Conservation (phyloP, 768 basidiomycete genomes). For the Trametes cubensis region DNA sequence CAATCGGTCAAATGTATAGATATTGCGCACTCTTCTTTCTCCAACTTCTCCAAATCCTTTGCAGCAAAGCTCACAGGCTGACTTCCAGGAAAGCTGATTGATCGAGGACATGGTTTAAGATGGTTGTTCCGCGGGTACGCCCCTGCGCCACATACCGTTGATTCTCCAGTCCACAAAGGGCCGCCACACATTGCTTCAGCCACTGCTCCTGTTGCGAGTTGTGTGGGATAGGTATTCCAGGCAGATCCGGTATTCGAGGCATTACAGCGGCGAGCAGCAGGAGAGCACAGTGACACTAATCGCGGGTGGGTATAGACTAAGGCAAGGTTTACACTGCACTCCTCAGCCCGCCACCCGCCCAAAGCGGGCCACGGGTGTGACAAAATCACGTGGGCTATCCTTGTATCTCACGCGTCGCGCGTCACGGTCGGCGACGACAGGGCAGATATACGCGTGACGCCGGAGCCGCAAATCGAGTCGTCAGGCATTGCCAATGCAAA, state of each 20-base stretch:
- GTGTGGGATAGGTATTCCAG: slow-evolving; percentile 58
- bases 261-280: slow-evolving; percentile 32
- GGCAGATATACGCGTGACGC: background rate
- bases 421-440: background rate
- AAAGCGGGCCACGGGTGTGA: slow-evolving; percentile 20
- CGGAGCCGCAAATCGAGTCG: background rate
- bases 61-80: slow-evolving; percentile 91
- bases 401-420: background rate
- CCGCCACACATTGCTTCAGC: slow-evolving; percentile 65
- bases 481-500: too few species aligned
- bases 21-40: slow-evolving; percentile 74
- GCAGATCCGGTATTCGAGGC: slow-evolving; percentile 70
- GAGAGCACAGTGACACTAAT: background rate
- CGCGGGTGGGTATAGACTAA: too few species aligned
- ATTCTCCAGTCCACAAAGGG: slow-evolving; percentile 64
- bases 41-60: slow-evolving; percentile 72
- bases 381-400: slow-evolving; percentile 5
- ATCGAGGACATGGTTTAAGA: background rate
- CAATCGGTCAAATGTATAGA: background rate
- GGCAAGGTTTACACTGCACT: background rate
- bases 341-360: background rate
- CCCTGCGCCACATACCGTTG: slow-evolving; percentile 52
- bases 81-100: slow-evolving; percentile 84
- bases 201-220: slow-evolving; percentile 64
- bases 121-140: background rate